Conservation (phyloP, 2,329 filamentous ascomycete species). For the Metarhizium album region DNA sequence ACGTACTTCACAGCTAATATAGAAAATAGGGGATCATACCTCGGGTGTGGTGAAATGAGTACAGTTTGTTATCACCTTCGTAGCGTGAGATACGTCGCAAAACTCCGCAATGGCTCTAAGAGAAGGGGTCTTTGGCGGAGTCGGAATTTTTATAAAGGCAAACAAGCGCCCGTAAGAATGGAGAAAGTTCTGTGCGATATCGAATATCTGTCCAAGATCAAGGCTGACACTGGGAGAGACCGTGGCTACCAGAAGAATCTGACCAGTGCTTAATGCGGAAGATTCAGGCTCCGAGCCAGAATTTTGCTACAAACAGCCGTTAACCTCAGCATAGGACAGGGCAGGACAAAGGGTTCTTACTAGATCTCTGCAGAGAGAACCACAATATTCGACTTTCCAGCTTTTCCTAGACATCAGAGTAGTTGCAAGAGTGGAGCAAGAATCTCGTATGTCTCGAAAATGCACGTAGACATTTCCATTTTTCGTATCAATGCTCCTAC, state of each 20-base stretch:
- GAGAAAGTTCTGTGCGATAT: constrained; percentile 24
- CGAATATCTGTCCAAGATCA: constrained; percentile 25
- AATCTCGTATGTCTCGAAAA: constrained; percentile 51
- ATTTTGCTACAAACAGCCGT: not conserved
- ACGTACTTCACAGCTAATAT: not conserved
- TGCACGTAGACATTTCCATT: constrained; percentile 39
- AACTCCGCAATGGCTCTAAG: constrained; percentile 43
- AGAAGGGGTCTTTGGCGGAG: constrained; percentile 28
- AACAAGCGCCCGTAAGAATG: constrained; percentile 39
- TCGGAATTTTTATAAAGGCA: constrained; percentile 34
- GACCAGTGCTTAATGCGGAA: constrained; percentile 12
- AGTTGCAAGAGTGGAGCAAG: constrained; percentile 38
- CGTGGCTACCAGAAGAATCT: constrained; percentile 18
- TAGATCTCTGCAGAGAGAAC: constrained; percentile 3
- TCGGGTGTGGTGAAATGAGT: constrained; percentile 13
- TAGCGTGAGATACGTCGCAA: constrained; percentile 35
- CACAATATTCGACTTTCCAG: constrained; percentile 29
- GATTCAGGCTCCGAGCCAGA: not conserved
- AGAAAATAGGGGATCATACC: constrained; percentile 10
- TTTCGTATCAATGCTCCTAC: constrained; percentile 23
- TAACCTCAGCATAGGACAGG: not conserved
- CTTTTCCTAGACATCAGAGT: constrained; percentile 30
- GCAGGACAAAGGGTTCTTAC: not conserved
- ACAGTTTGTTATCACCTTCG: constrained; percentile 28
- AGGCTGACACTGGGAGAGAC: constrained; percentile 9